Evolutionary conservation across 2,329 filamentous ascomycete genomes (phyloP).

Genomic region (Aureobasidium uvarum): DNA sequence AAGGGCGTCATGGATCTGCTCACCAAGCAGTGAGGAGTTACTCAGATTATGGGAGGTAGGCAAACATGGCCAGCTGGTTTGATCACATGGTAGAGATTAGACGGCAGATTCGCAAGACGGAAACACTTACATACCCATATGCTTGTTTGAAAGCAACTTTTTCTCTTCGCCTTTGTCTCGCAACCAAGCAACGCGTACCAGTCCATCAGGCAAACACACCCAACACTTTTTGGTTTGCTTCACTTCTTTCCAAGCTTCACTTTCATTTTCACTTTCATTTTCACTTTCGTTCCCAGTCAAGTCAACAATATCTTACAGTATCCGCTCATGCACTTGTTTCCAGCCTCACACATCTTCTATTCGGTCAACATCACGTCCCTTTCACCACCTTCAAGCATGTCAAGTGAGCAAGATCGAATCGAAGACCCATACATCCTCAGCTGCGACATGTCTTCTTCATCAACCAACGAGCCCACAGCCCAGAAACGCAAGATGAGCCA

Average conservation of each 20-base stretch:
- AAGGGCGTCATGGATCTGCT: conserved; percentile 2
- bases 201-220: neutral
- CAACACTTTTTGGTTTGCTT: neutral
- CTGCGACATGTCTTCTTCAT: neutral
- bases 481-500: conserved; percentile 13
- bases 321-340: neutral
- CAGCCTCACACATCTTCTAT: too few species aligned
- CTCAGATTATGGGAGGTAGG: neutral
- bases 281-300: too few species aligned
- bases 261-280: neutral
- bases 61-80: conserved; percentile 4
- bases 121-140: neutral
- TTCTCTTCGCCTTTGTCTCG: neutral
- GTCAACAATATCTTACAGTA: neutral
- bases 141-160: neutral
- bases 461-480: neutral
- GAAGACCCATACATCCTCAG: neutral
- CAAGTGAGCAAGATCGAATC: neutral
- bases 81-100: conserved; percentile 12
- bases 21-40: neutral
- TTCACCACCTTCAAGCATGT: neutral
- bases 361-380: neutral
- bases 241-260: neutral
- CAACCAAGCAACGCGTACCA: neutral
- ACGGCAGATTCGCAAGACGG: conserved; percentile 6